Evolutionary conservation across 2,329 filamentous ascomycete genomes (phyloP), one percentile per base, ranked within the genome.

Genomic region (Pseudohalonectria lignicola): DNA sequence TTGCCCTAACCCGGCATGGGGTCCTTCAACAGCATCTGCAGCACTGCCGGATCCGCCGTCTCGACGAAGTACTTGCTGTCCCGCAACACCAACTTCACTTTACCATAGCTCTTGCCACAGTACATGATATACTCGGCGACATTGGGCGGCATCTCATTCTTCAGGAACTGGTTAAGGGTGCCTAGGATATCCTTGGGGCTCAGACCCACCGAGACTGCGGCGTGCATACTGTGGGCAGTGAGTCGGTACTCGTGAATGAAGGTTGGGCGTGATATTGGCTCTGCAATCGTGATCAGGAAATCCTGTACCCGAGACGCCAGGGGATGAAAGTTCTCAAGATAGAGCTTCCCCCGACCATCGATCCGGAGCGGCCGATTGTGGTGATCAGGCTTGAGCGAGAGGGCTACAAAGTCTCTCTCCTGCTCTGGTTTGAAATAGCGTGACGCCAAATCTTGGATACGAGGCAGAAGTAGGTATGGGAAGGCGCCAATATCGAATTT

Each of bases 41-140:
- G 68, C 56, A 94, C 86, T 12, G 79, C 71, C 6, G 86, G 81
- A 56, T 95, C 88, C 11, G 84, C 80, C 49, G 84, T 94, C 60
- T 95, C 90, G 39, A 95, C 78, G 47, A 82, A 94, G 56, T 92
- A 94, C 46, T 86, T 82, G 40, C 87, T 94, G 50, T 94, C 83
- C 57, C 94, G 92, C 47, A 95, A 59, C 32, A 95, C 88, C 35
- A 95, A 73, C 55, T 94, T 88, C 39, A 94, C 86, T 58, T 94
- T 94, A 44, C 88, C 88, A 53, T 92, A 94, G 36, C 84, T 90
- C 44, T 84, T 79, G 5, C 86, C 92, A 43, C 87, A 92, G 42
- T 79, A 79, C n/a, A 59, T 63, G 45, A 87, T 87, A 57, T 90
- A 94, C 10, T 76, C 67, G 43, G 79, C 74, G 44, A 94, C 84